Evolutionary conservation across 306 rosid genomes (phyloP).

Genomic region (Ormosia emarginata): DNA sequence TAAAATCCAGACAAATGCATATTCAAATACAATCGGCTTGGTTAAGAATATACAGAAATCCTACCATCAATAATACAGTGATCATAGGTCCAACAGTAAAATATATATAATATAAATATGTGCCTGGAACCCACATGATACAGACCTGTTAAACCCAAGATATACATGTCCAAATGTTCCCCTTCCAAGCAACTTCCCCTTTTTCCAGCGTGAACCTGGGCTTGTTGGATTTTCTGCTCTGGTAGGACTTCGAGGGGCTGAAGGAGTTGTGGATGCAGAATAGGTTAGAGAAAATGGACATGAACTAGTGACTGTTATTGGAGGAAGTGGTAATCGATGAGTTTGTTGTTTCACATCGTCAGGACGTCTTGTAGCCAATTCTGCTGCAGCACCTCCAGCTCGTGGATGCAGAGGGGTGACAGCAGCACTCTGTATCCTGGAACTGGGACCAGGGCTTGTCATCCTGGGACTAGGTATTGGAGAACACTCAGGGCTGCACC

Average conservation of each 20-base stretch:
- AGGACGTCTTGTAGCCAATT: conserved; percentile 52
- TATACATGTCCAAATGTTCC: conserved; percentile 96
- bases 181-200: conserved; percentile 86
- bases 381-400: conserved; percentile 51
- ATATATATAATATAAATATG: neutral
- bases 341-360: conserved; percentile 69
- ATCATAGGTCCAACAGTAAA: conserved; percentile 1
- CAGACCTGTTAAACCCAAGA: conserved; percentile 86
- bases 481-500: conserved; percentile 79
- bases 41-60: neutral
- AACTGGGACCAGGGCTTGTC: conserved; percentile 82
- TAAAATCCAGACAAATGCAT: neutral
- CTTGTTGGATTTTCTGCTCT: conserved; percentile 71
- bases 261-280: conserved; percentile 84
- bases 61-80: neutral
- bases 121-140: conserved; percentile 40
- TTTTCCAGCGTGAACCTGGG: conserved; percentile 88
- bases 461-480: conserved; percentile 79
- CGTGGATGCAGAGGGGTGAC: conserved; percentile 86
- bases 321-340: conserved; percentile 85
- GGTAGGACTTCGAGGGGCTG: conserved; percentile 82
- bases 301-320: conserved; percentile 49
- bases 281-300: conserved; percentile 67
- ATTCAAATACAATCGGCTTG: neutral
- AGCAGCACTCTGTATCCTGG: conserved; percentile 86